Percentiles rank a stretch among this genome's conserved stretches.
These are phyloP conservation scores for Peribolospora baueri DNA, from an alignment of 768 basidiomycete genomes.

Conservation along the genomic window DNA sequence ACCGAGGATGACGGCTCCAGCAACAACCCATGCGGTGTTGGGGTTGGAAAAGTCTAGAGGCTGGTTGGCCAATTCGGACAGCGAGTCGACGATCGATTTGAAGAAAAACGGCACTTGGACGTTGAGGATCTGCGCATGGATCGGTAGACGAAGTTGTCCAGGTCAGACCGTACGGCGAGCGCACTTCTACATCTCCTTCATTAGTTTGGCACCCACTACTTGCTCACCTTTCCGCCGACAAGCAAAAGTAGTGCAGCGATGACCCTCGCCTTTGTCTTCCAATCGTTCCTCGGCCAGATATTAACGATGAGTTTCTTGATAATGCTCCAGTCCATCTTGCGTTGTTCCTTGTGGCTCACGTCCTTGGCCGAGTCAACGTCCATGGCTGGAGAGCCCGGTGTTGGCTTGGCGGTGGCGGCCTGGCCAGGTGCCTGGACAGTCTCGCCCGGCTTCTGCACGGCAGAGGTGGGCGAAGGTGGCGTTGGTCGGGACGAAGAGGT, in stretches of 20 bases:
- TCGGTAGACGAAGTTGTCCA: neutral
- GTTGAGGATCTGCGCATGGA: conserved; percentile 45
- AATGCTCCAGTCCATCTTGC: conserved; percentile 64
- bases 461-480: no score
- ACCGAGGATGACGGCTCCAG: conserved; percentile 67
- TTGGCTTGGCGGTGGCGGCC: no score
- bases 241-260: conserved; percentile 56
- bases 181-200: neutral
- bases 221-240: conserved; percentile 55
- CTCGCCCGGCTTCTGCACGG: no score
- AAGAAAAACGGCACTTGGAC: conserved; percentile 97
- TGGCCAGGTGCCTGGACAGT: no score
- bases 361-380: neutral
- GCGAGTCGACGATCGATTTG: conserved; percentile 66
- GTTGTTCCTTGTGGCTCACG: conserved; percentile 25
- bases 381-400: no score
- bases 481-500: no score
- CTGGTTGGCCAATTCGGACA: conserved; percentile 42
- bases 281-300: conserved; percentile 62
- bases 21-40: conserved; percentile 63
- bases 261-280: conserved; percentile 57
- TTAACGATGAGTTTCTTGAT: conserved; percentile 58
- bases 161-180: neutral
- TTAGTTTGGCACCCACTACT: neutral
- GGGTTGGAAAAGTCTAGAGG: conserved; percentile 22